Evolutionary conservation across 805 yeast genomes (phyloP), one percentile per base, ranked within the genome.

Genomic region (Saturnispora zaruensis): DNA sequence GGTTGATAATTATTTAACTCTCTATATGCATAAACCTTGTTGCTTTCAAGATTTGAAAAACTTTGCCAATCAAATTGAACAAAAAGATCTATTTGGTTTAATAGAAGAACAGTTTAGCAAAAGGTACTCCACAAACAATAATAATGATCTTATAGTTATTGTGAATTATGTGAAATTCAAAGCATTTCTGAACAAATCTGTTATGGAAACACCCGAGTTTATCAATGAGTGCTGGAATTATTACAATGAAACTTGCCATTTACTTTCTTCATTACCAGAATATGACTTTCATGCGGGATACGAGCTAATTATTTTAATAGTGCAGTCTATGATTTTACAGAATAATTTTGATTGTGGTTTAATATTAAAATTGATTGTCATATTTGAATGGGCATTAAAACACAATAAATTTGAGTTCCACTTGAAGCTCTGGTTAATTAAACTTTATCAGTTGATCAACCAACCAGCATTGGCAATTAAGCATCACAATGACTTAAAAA

Each of bases 201-300:
- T 59, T 2, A 55, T 67, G 13, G 50, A 46, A 2, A 41, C 51
- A 3, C 30, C 32, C 3, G 63, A 56, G 3, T 65, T 65, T 53
- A 57, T 70, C 21, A 20, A 48, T 0, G 65, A 64, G 3, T 67
- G 72, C 44, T 59, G 76, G n/a, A 44, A 49, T 0, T 66, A 66
- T 26, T 82, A 74, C 60, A 64, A 66, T 14, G 55, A 61, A 14
- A 71, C 73, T 49, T 68, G 64, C 51, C 62, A 58, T 16, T 61
- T 71, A 34, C 64, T 75, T 44, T 44, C 59, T 25, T 54, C 55
- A 5, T 77, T 78, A 59, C 68, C 71, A 44, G 74, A 71, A 49
- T 83, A 84, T 38, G 96, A 89, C 61, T 84, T 83, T 61, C 84
- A 82, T 54, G 62, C 79, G 2, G 86, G 84, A 6, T 81, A 84